Evolutionary conservation across 179 eudicot genomes (phyloP).

Genomic region (Beta macrorhiza): DNA sequence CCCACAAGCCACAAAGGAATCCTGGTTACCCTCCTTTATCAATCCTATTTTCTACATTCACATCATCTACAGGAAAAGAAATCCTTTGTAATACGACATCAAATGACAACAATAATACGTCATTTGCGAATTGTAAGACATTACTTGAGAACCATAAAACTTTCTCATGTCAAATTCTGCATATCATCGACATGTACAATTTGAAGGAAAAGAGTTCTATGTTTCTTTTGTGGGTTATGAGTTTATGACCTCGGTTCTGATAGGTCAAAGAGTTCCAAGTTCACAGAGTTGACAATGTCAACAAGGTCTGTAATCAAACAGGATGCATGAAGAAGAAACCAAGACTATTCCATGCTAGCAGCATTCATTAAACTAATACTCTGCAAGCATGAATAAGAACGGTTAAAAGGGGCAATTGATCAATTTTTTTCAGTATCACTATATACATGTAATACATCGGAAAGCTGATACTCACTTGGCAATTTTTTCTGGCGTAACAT

Average conservation of each 20-base stretch:
- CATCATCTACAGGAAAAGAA: background rate
- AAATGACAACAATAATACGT: background rate
- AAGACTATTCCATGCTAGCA: slow-evolving; percentile 4
- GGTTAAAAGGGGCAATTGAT: background rate
- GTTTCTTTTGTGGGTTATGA: background rate
- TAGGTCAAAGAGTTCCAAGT: slow-evolving; percentile 1
- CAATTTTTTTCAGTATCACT: background rate
- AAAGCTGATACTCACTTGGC: slow-evolving; percentile 69
- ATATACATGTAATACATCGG: slow-evolving; percentile 3
- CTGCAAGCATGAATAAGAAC: background rate
- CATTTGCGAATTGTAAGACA: background rate
- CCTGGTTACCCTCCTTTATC: too few species aligned
- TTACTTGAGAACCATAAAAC: background rate
- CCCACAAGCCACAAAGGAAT: background rate
- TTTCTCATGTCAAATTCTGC: background rate
- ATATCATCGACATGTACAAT: background rate
- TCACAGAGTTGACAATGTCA: background rate
- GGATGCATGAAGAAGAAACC: background rate
- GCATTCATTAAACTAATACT: background rate
- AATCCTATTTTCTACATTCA: too few species aligned
- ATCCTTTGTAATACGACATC: background rate
- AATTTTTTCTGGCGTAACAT: slow-evolving; percentile 97
- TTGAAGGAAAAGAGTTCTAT: background rate
- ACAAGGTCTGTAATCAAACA: background rate
- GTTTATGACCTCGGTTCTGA: too few species aligned